phyloP scores from a whole-genome alignment of 768 basidiomycete genomes.

The Pulveroboletus ravenelii region DNA sequence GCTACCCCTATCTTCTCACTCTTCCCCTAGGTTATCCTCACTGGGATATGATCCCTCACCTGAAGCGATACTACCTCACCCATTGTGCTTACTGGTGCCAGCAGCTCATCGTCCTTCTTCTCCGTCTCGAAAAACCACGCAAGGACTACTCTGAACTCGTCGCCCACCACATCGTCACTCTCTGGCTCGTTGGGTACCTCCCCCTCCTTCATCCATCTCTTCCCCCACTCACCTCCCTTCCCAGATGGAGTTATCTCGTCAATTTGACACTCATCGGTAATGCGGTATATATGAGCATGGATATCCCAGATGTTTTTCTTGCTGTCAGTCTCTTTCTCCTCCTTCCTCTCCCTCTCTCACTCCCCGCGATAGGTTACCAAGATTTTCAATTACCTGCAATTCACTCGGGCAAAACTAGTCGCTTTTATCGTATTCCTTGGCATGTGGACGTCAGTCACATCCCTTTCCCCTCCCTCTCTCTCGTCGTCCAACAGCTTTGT shows the following conservation, averaged over 20 bases:
- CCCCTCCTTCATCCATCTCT: not conserved
- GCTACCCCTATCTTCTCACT: not conserved
- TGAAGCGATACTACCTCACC: slow-evolving; percentile 93
- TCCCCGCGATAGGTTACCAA: slow-evolving; percentile 61
- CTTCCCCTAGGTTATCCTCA: slow-evolving; percentile 69
- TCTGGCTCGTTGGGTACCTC: slow-evolving; percentile 85
- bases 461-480: not conserved
- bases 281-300: slow-evolving; percentile 95
- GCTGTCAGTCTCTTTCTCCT: slow-evolving; percentile 49
- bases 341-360: not conserved
- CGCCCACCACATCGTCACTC: slow-evolving; percentile 86
- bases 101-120: slow-evolving; percentile 79
- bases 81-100: slow-evolving; percentile 95
- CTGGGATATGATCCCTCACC: slow-evolving; percentile 76
- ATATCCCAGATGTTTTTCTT: slow-evolving; percentile 85
- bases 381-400: slow-evolving; percentile 80
- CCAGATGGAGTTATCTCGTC: slow-evolving; percentile 77
- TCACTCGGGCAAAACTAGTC: slow-evolving; percentile 55
- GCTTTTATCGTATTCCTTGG: slow-evolving; percentile 61
- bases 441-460: slow-evolving; percentile 71
- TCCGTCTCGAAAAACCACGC: slow-evolving; percentile 89
- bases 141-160: slow-evolving; percentile 88
- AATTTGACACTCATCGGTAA: slow-evolving; percentile 87
- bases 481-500: not conserved
- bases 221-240: not conserved